phyloP scores from a whole-genome alignment of 257 asterid genomes.

The Mentha longifolia region DNA sequence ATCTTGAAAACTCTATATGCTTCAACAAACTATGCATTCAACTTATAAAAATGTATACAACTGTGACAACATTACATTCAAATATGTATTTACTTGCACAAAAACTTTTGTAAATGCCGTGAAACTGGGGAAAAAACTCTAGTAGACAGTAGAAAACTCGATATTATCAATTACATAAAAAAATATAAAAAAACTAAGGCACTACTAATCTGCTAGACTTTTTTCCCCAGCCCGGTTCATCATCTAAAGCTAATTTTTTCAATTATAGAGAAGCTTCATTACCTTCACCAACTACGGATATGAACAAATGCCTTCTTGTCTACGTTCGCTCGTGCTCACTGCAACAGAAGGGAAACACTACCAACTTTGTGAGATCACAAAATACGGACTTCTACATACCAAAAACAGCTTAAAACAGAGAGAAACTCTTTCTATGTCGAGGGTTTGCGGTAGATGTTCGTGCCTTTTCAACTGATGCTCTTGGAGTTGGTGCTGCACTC shows the following conservation, averaged over 20 bases:
- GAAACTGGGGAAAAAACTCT: constrained; percentile 34
- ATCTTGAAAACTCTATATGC: constrained; percentile 8
- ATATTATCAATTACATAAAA: neutral
- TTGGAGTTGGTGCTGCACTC: constrained; percentile 64
- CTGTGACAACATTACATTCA: neutral
- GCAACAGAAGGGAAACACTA: neutral
- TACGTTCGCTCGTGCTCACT: neutral
- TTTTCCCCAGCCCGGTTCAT: constrained; percentile 35
- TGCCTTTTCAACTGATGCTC: constrained; percentile 66
- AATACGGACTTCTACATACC: constrained; percentile 10
- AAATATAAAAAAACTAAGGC: neutral
- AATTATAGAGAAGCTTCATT: neutral
- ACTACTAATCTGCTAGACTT: constrained; percentile 33
- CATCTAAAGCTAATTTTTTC: constrained; percentile 17
- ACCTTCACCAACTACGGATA: constrained; percentile 14
- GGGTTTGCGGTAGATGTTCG: constrained; percentile 41
- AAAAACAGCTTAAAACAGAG: constrained; percentile 45
- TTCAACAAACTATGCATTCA: constrained; percentile 30
- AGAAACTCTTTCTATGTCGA: constrained; percentile 64
- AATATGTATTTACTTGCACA: constrained; percentile 25
- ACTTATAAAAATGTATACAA: constrained; percentile 21
- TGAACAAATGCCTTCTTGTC: neutral
- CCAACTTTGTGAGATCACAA: neutral
- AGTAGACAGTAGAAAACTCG: constrained; percentile 31
- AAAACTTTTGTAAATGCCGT: constrained; percentile 6